Evolutionary conservation across 1,284 basidiomycete genomes (phyloP).

Genomic region (Neonothopanus nambi): DNA sequence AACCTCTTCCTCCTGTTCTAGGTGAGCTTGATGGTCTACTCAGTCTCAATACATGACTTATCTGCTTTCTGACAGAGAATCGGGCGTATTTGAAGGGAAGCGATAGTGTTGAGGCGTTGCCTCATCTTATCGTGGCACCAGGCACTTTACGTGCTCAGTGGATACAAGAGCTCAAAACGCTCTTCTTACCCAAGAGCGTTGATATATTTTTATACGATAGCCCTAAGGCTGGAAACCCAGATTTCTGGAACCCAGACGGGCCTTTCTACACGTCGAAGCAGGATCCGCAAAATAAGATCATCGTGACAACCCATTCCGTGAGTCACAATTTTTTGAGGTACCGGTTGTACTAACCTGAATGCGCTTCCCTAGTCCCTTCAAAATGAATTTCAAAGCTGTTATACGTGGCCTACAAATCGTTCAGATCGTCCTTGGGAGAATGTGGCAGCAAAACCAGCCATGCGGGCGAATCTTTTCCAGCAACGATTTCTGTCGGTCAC

Average conservation of each 20-base stretch:
- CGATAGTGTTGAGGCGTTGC: not conserved
- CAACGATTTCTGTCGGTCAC: constrained; percentile 22
- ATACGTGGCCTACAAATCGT: constrained; percentile 6
- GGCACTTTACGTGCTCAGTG: constrained; percentile 28
- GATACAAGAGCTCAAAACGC: constrained; percentile 21
- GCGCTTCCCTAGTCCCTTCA: constrained; percentile 15
- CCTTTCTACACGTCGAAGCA: constrained; percentile 24
- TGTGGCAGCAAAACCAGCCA: constrained; percentile 15
- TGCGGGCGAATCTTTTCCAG: constrained; percentile 27
- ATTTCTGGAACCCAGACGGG: constrained; percentile 26
- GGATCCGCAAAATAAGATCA: constrained; percentile 18
- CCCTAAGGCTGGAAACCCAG: not conserved
- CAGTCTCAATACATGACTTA: too few relatives aligned
- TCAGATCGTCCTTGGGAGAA: not conserved
- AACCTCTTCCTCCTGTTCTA: constrained; percentile 3
- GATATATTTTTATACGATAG: constrained; percentile 28
- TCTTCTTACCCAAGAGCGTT: constrained; percentile 20
- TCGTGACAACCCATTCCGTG: constrained; percentile 30
- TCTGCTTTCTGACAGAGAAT: too few relatives aligned
- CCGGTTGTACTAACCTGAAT: not conserved
- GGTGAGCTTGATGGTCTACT: not conserved
- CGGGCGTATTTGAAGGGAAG: too few relatives aligned
- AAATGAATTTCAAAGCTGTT: constrained; percentile 18
- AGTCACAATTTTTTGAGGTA: constrained; percentile 7
- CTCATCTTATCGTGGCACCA: constrained; percentile 29